These are phyloP conservation scores for Russula brevipes DNA, from an alignment of 768 basidiomycete genomes.

Conservation along the genomic window DNA sequence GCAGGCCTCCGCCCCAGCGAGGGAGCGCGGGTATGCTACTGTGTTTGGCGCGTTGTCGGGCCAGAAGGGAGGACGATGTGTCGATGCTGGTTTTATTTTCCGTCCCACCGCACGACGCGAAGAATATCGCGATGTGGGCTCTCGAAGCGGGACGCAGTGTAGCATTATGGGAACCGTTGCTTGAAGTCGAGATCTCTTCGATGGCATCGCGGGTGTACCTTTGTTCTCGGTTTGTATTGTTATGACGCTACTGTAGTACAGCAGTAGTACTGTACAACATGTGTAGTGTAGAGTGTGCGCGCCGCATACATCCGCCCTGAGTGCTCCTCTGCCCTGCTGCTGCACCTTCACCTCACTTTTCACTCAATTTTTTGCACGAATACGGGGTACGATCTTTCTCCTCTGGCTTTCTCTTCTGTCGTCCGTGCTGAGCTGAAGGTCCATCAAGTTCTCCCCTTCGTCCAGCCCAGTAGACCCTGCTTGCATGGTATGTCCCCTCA, in stretches of 20 bases:
- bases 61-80: not conserved
- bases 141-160: not conserved
- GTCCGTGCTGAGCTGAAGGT: not conserved
- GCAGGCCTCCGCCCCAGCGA: slow-evolving; percentile 13
- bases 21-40: not conserved
- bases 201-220: not conserved
- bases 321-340: no score
- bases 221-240: slow-evolving; percentile 12
- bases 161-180: slow-evolving; percentile 1
- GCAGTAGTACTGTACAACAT: no score
- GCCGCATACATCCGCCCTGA: no score
- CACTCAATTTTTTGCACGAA: no score
- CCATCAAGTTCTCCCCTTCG: not conserved
- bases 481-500: slow-evolving; percentile 27
- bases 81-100: slow-evolving; percentile 11
- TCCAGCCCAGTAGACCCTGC: not conserved
- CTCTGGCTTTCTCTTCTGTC: not conserved
- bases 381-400: no score
- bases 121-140: not conserved
- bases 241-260: not conserved
- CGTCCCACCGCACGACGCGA: slow-evolving; percentile 5
- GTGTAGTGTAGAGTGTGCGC: no score
- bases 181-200: not conserved
- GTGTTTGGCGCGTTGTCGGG: slow-evolving; percentile 17
- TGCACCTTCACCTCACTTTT: no score